Evolutionary conservation across 306 rosid species (phyloP), one percentile per base, ranked within the genome.

Genomic region (Cucumis melo): DNA sequence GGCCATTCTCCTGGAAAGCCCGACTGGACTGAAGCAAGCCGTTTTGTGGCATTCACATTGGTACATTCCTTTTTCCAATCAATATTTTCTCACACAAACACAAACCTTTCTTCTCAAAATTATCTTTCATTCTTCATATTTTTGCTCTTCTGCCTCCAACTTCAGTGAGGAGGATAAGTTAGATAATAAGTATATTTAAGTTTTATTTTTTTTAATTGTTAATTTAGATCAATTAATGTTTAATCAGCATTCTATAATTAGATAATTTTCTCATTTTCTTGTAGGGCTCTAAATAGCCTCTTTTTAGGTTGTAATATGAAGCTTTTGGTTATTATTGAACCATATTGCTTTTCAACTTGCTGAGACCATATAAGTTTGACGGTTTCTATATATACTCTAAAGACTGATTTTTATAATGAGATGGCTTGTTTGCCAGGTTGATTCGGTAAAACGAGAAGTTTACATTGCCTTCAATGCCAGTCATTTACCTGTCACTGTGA

Each of bases 41-140:
- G 96, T 74, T 92, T 89, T 76, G 98, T 94, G 63, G 97, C 98
- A 77, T 90, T 89, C 71, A 88, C 91, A 55, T 78, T 92, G 95
- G 99, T 94, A 86, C 15, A 32, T 68, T 68, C 29, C 80, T 23
- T 80, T 54, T 77, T 29, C 79, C 42, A 70, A 70, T 23, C 24
- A 70, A 23, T 46, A 46, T 46, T 67, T 46, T 21, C 15, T 70
- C 75, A 46, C 27, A 1, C 56, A 70, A 48, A 50, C 19, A 50
- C 55, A 50, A 46, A 14, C 21, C 58, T 21, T 70, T 9, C 10
- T 61, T 13, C 65, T 59, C 21, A 61, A 61, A 61, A 12, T 27
- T 61, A 61, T 14, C 65, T 27, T 27, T 68, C 21, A 23, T 44
- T 68, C 53, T 46, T 23, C 39, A 68, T 23, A 14, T 39, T 65